Evolutionary conservation across 148 eudicot genomes (phyloP).

Genomic region (Pharnaceum exiguum): DNA sequence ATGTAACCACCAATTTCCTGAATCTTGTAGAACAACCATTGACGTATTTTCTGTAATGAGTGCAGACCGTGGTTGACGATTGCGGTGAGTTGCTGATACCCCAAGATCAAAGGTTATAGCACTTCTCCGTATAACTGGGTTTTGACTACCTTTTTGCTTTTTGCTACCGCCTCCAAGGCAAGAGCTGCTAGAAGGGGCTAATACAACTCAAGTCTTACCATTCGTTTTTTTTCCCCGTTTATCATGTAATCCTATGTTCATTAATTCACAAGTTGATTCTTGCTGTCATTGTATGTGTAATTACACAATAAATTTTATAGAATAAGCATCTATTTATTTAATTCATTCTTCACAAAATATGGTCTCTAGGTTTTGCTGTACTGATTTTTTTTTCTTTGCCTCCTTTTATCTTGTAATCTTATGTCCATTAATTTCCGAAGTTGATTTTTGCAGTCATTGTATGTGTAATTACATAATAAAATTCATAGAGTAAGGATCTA

Average conservation of each 20-base stretch:
- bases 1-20: too few species aligned
- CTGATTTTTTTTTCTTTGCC: too few species aligned
- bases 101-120: slow-evolving; percentile 45
- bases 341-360: not conserved
- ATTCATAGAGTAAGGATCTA: not conserved
- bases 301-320: slow-evolving; percentile 4
- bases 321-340: not conserved
- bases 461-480: slow-evolving; percentile 21
- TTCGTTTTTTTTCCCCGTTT: too few species aligned
- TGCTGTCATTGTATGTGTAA: slow-evolving; percentile 18
- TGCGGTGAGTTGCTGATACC: slow-evolving; percentile 57
- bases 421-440: not conserved
- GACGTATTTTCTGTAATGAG: not conserved
- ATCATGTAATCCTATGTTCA: not conserved
- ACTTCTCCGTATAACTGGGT: not conserved
- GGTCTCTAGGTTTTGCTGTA: too few species aligned
- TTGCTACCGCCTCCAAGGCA: not conserved
- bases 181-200: not conserved
- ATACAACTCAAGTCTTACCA: too few species aligned
- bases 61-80: slow-evolving; percentile 70
- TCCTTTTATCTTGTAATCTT: not conserved
- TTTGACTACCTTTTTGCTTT: not conserved
- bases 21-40: not conserved
- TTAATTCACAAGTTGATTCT: slow-evolving; percentile 1
- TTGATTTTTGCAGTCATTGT: slow-evolving; percentile 7